Evolutionary conservation across 2,329 filamentous ascomycete genomes (phyloP), one percentile per base, ranked within the genome.

Genomic region (Cytospora mali): DNA sequence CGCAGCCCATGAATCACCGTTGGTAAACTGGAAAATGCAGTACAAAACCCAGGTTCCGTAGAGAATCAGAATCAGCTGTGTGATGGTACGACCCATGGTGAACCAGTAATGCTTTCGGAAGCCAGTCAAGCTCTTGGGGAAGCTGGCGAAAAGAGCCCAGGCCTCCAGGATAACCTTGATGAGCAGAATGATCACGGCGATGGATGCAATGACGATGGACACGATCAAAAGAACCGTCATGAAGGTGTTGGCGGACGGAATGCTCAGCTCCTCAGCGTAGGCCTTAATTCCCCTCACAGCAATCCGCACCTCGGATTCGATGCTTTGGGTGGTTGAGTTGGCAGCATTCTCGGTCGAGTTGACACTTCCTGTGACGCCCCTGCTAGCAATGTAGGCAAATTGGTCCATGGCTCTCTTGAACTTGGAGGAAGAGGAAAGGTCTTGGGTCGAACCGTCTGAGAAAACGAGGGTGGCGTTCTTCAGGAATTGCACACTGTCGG

Each of bases 81-180:
- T 96, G 71, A 98, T 90, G 18, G 93, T 90, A 65, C 94, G 91
- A 52, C 89, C 91, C 74, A 99, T 89, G 61, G 93, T 87, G 68
- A 91, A 90, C 95, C 95, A 98, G 81, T 98, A 98, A 75, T 96
- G 91, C 78, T 96, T 91, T 68, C 95, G 90, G 84, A 98, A 98
- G 52, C 90, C 88, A 18, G 86, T 80, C 62, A 98, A 84, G 39
- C 85, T 84, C 72, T 92, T 83, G 14, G 95, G 93, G 72, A 98
- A 96, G 64, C 81, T 91, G 67, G 90, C 93, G 68, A 91, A 94
- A n/a, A 97, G 80, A 18, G 93, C 90, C 92, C 94, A 97, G 46
- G 87, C 81, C 77, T 98, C 95, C 56, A 99, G 85, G 57, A 97
- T 86, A 62, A 96, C 87, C 80, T 98, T 99, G 77, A 96, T 84